Evolutionary conservation across 441 rosid genomes (phyloP).

Genomic region (Sinapis alba): DNA sequence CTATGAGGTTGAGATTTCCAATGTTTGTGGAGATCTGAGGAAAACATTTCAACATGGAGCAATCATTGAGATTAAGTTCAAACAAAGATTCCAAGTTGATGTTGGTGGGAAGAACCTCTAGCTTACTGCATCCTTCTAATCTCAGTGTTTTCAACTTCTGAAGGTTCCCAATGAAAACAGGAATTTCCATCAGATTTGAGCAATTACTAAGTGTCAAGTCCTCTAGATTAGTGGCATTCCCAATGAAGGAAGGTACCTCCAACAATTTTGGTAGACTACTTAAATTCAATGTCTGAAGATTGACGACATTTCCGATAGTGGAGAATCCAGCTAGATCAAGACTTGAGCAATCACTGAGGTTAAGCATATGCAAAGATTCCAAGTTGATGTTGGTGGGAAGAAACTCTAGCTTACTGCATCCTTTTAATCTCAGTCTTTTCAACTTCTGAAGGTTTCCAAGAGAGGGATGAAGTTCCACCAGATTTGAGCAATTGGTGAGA

Average conservation of each 20-base stretch:
- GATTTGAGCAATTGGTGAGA: too few species aligned
- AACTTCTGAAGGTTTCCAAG: background rate
- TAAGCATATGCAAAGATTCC: background rate
- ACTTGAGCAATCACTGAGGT: background rate
- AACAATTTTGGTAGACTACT: background rate
- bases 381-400: background rate
- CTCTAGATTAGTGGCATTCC: background rate
- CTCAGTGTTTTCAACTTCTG: background rate
- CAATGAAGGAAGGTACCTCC: background rate
- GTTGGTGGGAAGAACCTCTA: background rate
- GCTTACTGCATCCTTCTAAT: background rate
- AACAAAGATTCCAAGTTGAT: background rate
- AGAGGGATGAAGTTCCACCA: background rate
- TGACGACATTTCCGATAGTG: background rate
- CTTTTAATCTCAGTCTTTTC: background rate
- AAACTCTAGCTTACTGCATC: background rate
- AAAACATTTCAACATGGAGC: background rate
- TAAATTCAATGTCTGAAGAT: background rate
- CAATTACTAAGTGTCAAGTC: background rate
- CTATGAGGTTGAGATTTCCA: background rate
- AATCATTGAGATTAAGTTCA: background rate
- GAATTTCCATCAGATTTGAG: background rate
- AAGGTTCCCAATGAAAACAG: background rate
- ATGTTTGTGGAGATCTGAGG: slow-evolving; percentile 6
- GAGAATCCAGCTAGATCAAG: background rate